A percentile compares a stretch with the other conserved stretches of the same genome.
Evolutionary conservation across 352 stramenopile species (phyloP).

Genomic region (Pythium graminicola): DNA sequence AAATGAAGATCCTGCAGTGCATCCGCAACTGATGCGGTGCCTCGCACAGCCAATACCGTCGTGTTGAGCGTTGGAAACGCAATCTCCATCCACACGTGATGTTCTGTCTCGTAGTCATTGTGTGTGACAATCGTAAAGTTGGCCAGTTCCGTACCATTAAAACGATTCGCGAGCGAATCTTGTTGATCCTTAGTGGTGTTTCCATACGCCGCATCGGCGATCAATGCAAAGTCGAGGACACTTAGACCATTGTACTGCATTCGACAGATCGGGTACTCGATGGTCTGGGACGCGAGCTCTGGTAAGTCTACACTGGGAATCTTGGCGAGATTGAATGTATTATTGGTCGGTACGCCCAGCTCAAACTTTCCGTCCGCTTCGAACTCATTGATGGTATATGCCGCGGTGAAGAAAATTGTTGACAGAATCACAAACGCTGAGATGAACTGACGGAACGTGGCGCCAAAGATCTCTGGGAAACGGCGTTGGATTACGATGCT

Average conservation of each 20-base stretch:
- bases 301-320: conserved; percentile 42
- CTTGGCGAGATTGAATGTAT: conserved; percentile 15
- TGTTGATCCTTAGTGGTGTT: conserved; percentile 70
- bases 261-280: conserved; percentile 75
- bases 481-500: conserved; percentile 72
- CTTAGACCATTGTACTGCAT: conserved; percentile 54
- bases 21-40: conserved; percentile 75
- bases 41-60: conserved; percentile 76
- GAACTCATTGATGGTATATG: conserved; percentile 78
- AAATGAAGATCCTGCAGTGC: conserved; percentile 85
- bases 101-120: conserved; percentile 54
- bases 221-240: conserved; percentile 83
- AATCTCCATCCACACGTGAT: conserved; percentile 82
- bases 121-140: conserved; percentile 73
- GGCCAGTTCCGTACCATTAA: conserved; percentile 64
- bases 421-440: conserved; percentile 76
- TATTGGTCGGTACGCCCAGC: conserved; percentile 49
- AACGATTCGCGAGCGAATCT: conserved; percentile 69
- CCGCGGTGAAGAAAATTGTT: conserved; percentile 84
- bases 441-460: conserved; percentile 83
- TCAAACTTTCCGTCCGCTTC: conserved; percentile 76
- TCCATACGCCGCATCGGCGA: conserved; percentile 75
- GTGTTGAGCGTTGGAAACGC: conserved; percentile 80
- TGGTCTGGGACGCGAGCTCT: conserved; percentile 48
- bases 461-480: conserved; percentile 83